Conservation (phyloP, 768 basidiomycete species). For the Nidularia pulvinata region DNA sequence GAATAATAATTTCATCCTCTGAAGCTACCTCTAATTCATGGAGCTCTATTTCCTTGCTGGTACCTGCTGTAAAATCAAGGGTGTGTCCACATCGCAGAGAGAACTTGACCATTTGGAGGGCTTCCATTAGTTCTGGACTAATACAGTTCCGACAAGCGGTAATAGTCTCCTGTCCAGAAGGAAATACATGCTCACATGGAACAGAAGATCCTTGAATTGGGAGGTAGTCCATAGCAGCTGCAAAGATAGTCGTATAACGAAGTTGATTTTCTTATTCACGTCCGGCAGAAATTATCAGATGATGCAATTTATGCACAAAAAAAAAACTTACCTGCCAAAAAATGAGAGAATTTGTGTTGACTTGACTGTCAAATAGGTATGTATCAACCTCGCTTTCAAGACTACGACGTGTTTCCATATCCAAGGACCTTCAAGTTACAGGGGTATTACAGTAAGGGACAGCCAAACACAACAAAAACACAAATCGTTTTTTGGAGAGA, state of each 20-base stretch:
- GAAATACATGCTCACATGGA: conserved; percentile 26
- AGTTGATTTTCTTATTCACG: conserved; percentile 12
- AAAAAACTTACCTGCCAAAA: conserved; percentile 17
- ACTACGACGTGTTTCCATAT: too few relatives aligned
- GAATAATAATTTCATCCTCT: too few relatives aligned
- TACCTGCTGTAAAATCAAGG: conserved; percentile 20
- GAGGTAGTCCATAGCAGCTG: conserved; percentile 23
- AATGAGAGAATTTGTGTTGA: conserved; percentile 2
- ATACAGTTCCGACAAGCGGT: conserved; percentile 19
- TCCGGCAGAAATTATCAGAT: neutral
- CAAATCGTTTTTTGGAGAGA: too few relatives aligned
- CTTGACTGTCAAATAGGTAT: conserved; percentile 9
- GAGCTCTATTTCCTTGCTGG: too few relatives aligned
- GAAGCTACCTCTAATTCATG: too few relatives aligned
- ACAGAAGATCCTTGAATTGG: conserved; percentile 29
- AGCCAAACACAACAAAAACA: too few relatives aligned
- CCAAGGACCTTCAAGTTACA: too few relatives aligned
- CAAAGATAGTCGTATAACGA: conserved; percentile 21
- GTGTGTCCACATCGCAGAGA: conserved; percentile 13
- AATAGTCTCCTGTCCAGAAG: conserved; percentile 24
- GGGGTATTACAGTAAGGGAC: too few relatives aligned
- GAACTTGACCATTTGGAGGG: conserved; percentile 26
- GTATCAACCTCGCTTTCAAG: conserved; percentile 15
- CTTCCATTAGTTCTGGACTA: conserved; percentile 18
- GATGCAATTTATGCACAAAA: neutral